phyloP scores from a whole-genome alignment of 2,329 filamentous ascomycete species.

The Catunica adiposa region DNA sequence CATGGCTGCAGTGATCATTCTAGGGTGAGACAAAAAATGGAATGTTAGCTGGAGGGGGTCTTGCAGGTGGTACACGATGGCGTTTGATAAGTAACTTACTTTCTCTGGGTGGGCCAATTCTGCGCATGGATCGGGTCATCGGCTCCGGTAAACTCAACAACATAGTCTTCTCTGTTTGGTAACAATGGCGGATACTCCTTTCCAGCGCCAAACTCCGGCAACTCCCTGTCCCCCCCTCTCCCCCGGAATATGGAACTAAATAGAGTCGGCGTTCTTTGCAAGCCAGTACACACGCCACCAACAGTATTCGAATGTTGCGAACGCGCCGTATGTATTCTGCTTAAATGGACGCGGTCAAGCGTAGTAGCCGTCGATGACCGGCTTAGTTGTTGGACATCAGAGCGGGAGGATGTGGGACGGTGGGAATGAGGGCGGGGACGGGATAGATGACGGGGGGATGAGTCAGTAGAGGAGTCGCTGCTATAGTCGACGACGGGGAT shows the following conservation, averaged over 20 bases:
- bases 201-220: constrained; percentile 56
- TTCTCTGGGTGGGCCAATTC: constrained; percentile 71
- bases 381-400: constrained; percentile 28
- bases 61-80: background rate
- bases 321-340: constrained; percentile 52
- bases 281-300: constrained; percentile 28
- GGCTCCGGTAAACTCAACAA: constrained; percentile 71
- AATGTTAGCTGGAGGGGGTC: background rate
- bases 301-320: constrained; percentile 59
- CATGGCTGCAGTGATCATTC: constrained; percentile 46
- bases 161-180: constrained; percentile 58
- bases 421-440: constrained; percentile 20
- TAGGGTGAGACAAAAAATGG: constrained; percentile 17
- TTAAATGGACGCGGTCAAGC: constrained; percentile 38
- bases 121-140: constrained; percentile 73
- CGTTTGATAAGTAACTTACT: constrained; percentile 32
- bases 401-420: constrained; percentile 19
- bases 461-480: constrained; percentile 5
- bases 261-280: constrained; percentile 21
- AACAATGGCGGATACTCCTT: constrained; percentile 57
- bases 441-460: constrained; percentile 16
- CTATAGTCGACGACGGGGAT: constrained; percentile 40
- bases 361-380: constrained; percentile 35
- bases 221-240: constrained; percentile 34
- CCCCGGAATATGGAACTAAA: constrained; percentile 23